Percentiles rank a stretch among this genome's conserved stretches.
Evolutionary conservation across 371 early-diverging fungal species (phyloP).

Genomic region (Chytridiales sp.): DNA sequence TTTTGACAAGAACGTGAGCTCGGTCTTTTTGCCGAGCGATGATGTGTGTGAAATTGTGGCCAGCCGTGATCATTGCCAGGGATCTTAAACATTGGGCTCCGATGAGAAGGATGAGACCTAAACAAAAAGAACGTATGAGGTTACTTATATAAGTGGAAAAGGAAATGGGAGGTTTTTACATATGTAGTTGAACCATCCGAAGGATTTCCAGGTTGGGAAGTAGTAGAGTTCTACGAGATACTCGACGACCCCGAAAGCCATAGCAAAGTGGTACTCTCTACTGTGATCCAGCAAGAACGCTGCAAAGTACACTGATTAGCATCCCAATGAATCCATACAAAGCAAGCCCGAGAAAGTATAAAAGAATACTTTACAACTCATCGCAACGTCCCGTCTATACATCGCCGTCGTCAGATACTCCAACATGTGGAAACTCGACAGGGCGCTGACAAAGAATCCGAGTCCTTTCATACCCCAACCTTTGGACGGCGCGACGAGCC

Average conservation of each 20-base stretch:
- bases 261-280: constrained; percentile 69
- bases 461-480: too few species aligned
- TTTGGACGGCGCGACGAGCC: too few species aligned
- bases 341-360: constrained; percentile 6
- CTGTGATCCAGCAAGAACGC: constrained; percentile 80
- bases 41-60: constrained; percentile 76
- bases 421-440: constrained; percentile 71
- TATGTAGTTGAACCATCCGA: constrained; percentile 53
- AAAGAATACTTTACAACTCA: constrained; percentile 54
- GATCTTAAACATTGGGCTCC: constrained; percentile 69
- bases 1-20: constrained; percentile 72
- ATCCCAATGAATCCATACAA: neutral
- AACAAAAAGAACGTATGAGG: constrained; percentile 2
- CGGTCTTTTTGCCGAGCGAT: constrained; percentile 63
- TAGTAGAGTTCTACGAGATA: constrained; percentile 66
- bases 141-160: neutral
- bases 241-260: constrained; percentile 65
- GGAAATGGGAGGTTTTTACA: constrained; percentile 32
- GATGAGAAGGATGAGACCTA: constrained; percentile 61
- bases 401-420: constrained; percentile 81
- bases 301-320: constrained; percentile 22
- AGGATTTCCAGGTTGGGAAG: constrained; percentile 60
- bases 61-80: constrained; percentile 76
- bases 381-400: constrained; percentile 60
- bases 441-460: constrained; percentile 61